Percentiles rank a stretch among this genome's conserved stretches.
Evolutionary conservation across 1,284 basidiomycete species (phyloP).

Genomic region (Puccinia horiana): DNA sequence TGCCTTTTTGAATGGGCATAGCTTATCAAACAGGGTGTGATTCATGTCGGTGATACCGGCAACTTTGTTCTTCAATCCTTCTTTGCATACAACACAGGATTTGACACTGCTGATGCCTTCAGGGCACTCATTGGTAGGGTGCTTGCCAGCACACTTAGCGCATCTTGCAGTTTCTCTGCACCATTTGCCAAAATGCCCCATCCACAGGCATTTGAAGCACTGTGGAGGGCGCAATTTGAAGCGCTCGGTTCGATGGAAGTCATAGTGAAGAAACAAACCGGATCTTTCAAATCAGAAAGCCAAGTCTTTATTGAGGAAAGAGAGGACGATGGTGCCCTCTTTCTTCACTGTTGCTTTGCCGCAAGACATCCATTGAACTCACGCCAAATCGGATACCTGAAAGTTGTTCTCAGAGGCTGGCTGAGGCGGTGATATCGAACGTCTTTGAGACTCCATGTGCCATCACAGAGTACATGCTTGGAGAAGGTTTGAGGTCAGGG

Average conservation of each 20-base stretch:
- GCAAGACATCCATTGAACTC: background rate
- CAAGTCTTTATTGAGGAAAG: background rate
- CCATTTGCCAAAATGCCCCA: too few relatives aligned
- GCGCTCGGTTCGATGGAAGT: background rate
- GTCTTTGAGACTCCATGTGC: too few relatives aligned
- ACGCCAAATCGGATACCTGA: background rate
- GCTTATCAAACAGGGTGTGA: too few relatives aligned
- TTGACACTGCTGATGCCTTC: too few relatives aligned
- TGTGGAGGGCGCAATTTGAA: background rate
- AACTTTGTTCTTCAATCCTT: background rate
- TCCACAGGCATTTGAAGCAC: conserved; percentile 22
- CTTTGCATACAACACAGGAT: too few relatives aligned
- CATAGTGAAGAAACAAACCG: background rate
- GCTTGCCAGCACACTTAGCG: too few relatives aligned
- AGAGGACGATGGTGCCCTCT: background rate
- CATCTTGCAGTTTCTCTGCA: too few relatives aligned
- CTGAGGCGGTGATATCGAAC: background rate
- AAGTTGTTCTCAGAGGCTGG: background rate
- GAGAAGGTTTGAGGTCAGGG: background rate
- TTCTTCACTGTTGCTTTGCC: too few relatives aligned
- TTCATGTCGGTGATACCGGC: background rate
- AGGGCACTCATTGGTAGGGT: too few relatives aligned
- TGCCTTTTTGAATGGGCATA: too few relatives aligned
- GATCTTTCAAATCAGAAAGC: background rate
- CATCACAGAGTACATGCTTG: background rate